These are phyloP conservation scores for Colletotrichum tofieldiae DNA, from an alignment of 2,329 filamentous ascomycete genomes.

Conservation along the genomic window DNA sequence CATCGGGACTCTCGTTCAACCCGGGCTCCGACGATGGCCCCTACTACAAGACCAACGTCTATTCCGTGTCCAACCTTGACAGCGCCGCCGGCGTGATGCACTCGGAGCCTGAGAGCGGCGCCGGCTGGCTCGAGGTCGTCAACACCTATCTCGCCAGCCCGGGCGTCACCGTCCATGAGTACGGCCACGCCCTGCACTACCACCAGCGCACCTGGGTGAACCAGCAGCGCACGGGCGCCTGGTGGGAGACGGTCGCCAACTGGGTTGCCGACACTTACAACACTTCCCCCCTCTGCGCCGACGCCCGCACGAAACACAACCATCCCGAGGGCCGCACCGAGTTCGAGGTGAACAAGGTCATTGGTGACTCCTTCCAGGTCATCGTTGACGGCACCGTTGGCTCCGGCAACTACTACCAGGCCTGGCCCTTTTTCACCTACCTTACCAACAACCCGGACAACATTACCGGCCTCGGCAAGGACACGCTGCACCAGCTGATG, in stretches of 20 bases:
- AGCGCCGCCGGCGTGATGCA: constrained; percentile 61
- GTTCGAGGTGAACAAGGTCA: constrained; percentile 61
- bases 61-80: constrained; percentile 55
- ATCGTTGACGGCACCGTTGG: constrained; percentile 61
- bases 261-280: constrained; percentile 65
- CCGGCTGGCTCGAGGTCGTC: constrained; percentile 62
- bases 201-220: constrained; percentile 61
- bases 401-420: constrained; percentile 66
- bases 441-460: constrained; percentile 64
- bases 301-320: constrained; percentile 54
- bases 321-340: constrained; percentile 55
- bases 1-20: constrained; percentile 56
- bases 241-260: constrained; percentile 68
- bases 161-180: constrained; percentile 65
- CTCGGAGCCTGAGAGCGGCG: constrained; percentile 56
- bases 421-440: constrained; percentile 67
- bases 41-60: constrained; percentile 64
- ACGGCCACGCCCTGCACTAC: constrained; percentile 65
- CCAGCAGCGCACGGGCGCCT: constrained; percentile 62
- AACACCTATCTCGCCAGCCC: constrained; percentile 56
- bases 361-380: constrained; percentile 63
- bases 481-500: constrained; percentile 60
- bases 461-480: constrained; percentile 57
- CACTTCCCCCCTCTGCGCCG: constrained; percentile 60
- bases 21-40: constrained; percentile 54